Evolutionary conservation across 176 grass and related monocot genomes (phyloP).

Genomic region (Triticum aestivum): DNA sequence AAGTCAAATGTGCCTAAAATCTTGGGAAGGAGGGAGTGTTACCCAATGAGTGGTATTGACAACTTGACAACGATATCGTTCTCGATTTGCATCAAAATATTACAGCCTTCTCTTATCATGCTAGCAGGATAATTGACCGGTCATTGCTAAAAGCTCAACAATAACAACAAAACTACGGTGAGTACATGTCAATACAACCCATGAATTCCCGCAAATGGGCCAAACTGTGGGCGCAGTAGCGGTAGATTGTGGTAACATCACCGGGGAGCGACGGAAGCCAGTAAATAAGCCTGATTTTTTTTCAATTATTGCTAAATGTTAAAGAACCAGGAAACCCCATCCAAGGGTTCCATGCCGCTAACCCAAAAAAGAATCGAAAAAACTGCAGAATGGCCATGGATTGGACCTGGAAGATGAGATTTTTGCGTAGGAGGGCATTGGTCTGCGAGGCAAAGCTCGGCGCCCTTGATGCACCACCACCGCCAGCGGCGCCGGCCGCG

Average conservation of each 20-base stretch:
- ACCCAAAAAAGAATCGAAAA: not conserved
- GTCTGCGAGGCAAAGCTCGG: constrained; percentile 57
- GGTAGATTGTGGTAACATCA: not conserved
- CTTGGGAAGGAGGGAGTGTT: too few species aligned
- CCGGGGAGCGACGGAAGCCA: not conserved
- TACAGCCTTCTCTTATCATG: not conserved
- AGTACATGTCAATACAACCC: not conserved
- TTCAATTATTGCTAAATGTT: not conserved
- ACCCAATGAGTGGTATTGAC: not conserved
- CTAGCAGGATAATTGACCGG: not conserved
- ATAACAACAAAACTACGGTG: not conserved
- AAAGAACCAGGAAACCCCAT: not conserved
- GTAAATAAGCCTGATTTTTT: not conserved
- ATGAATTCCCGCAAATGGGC: not conserved
- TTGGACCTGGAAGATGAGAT: constrained; percentile 60
- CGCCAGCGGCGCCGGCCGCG: not conserved
- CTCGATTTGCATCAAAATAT: not conserved
- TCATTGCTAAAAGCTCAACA: not conserved
- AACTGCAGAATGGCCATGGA: not conserved
- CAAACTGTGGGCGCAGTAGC: not conserved
- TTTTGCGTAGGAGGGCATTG: constrained; percentile 65
- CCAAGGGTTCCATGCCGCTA: not conserved
- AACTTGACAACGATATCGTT: not conserved
- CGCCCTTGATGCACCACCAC: not conserved
- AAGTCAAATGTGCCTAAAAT: too few species aligned